phyloP scores from a whole-genome alignment of 2,329 filamentous ascomycete species.

The Penicillium sp. region DNA sequence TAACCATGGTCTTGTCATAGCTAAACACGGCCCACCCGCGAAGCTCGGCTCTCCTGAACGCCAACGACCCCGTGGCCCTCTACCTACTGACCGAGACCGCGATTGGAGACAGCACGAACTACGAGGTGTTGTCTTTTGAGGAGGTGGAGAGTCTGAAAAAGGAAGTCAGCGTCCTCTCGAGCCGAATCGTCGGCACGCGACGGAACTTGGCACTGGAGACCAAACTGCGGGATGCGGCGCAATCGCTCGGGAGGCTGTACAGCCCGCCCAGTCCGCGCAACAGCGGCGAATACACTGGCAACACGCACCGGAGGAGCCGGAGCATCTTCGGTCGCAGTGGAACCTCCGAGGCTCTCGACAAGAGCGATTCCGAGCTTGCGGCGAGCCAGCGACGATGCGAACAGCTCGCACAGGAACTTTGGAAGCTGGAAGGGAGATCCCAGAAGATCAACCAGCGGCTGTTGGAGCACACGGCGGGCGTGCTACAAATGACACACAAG shows the following conservation, averaged over 20 bases:
- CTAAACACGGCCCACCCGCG: slow-evolving; percentile 48
- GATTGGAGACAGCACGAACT: slow-evolving; percentile 81
- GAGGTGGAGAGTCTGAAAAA: slow-evolving; percentile 92
- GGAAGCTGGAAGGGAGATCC: slow-evolving; percentile 73
- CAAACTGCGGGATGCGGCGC: slow-evolving; percentile 91
- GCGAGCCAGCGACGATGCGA: slow-evolving; percentile 80
- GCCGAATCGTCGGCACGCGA: slow-evolving; percentile 78
- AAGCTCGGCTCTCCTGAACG: slow-evolving; percentile 43
- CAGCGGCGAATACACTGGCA: slow-evolving; percentile 43
- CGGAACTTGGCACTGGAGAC: slow-evolving; percentile 85
- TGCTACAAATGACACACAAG: slow-evolving; percentile 87
- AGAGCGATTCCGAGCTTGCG: slow-evolving; percentile 73
- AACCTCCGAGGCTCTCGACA: slow-evolving; percentile 40
- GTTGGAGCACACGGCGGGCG: slow-evolving; percentile 87
- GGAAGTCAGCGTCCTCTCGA: slow-evolving; percentile 70
- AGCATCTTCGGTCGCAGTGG: slow-evolving; percentile 52
- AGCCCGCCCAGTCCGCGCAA: slow-evolving; percentile 60
- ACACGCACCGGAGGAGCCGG: slow-evolving; percentile 54
- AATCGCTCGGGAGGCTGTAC: slow-evolving; percentile 81
- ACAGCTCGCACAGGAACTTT: slow-evolving; percentile 77
- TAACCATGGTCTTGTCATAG: slow-evolving; percentile 51
- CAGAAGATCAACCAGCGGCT: slow-evolving; percentile 75
- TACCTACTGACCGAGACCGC: slow-evolving; percentile 94
- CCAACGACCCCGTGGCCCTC: slow-evolving; percentile 70
- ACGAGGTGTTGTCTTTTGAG: slow-evolving; percentile 83